These are phyloP conservation scores for Ilyonectria robusta DNA, from an alignment of 2,329 filamentous ascomycete genomes.

Conservation along the genomic window DNA sequence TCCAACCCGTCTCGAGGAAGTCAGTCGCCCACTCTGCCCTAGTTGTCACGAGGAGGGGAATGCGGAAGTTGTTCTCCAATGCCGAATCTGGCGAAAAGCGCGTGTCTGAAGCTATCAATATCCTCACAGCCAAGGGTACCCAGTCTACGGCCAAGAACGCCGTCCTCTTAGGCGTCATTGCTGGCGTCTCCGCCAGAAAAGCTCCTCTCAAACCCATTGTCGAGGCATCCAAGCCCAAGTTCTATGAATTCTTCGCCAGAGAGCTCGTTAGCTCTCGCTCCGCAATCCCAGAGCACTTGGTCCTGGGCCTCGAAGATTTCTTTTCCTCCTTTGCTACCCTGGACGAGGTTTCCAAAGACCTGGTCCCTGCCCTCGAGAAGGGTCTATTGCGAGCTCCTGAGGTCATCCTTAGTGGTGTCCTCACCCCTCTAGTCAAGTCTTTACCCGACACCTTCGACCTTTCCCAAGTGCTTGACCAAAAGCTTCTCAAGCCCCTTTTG, in stretches of 20 bases:
- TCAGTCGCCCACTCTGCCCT: slow-evolving; percentile 81
- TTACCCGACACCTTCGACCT: slow-evolving; percentile 82
- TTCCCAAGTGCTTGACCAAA: slow-evolving; percentile 78
- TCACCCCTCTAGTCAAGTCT: slow-evolving; percentile 80
- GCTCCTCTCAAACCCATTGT: slow-evolving; percentile 73
- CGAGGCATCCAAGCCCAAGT: slow-evolving; percentile 75
- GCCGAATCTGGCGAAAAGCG: slow-evolving; percentile 70
- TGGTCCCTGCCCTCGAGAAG: slow-evolving; percentile 90
- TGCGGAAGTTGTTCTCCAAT: slow-evolving; percentile 80
- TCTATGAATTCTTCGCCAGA: slow-evolving; percentile 86
- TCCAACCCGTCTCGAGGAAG: slow-evolving; percentile 74
- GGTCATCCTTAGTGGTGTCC: slow-evolving; percentile 84
- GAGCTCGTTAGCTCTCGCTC: slow-evolving; percentile 87
- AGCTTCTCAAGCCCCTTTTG: slow-evolving; percentile 88
- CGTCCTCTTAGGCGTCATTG: slow-evolving; percentile 85
- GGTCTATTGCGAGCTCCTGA: slow-evolving; percentile 90
- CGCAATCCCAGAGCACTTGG: slow-evolving; percentile 78
- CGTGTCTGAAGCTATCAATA: slow-evolving; percentile 73
- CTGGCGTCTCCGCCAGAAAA: slow-evolving; percentile 86
- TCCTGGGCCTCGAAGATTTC: slow-evolving; percentile 83
- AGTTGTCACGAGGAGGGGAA: slow-evolving; percentile 82
- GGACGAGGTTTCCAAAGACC: slow-evolving; percentile 81
- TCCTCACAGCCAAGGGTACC: slow-evolving; percentile 77
- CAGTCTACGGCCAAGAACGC: slow-evolving; percentile 79
- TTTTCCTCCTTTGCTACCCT: slow-evolving; percentile 80